Evolutionary conservation across 176 grass and related monocot species (phyloP).

Genomic region (Eragrostis nindensis): DNA sequence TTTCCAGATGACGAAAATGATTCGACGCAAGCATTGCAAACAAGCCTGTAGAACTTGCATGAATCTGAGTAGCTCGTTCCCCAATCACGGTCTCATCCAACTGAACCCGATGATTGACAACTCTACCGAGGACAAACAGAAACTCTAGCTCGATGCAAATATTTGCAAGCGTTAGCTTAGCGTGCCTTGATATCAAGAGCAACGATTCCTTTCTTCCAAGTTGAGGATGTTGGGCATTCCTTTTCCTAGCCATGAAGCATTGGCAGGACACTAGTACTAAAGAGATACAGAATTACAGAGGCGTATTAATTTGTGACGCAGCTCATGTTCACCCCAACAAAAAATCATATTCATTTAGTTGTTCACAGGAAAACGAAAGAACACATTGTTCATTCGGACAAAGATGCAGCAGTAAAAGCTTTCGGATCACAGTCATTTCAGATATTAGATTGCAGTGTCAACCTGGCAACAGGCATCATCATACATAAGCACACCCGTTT

Average conservation of each 20-base stretch:
- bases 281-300: too few species aligned
- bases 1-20: neutral
- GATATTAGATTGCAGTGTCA: too few species aligned
- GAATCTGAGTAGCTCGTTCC: neutral
- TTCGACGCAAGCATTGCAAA: neutral
- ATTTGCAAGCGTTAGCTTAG: neutral
- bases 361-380: neutral
- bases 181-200: neutral
- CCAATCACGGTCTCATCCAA: neutral
- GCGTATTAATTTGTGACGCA: too few species aligned
- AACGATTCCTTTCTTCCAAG: slow-evolving; percentile 31
- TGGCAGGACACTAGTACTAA: too few species aligned
- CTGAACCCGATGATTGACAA: neutral
- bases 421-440: neutral
- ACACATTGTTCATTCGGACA: neutral
- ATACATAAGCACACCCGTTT: neutral
- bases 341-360: neutral
- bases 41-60: neutral
- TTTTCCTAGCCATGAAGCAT: slow-evolving; percentile 25
- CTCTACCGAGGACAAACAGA: neutral
- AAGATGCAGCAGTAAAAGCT: neutral
- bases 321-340: neutral
- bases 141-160: neutral
- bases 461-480: too few species aligned
- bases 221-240: neutral